Evolutionary conservation across 2,329 filamentous ascomycete species (phyloP), one percentile per base, ranked within the genome.

Genomic region (Ramichloridium luteum): DNA sequence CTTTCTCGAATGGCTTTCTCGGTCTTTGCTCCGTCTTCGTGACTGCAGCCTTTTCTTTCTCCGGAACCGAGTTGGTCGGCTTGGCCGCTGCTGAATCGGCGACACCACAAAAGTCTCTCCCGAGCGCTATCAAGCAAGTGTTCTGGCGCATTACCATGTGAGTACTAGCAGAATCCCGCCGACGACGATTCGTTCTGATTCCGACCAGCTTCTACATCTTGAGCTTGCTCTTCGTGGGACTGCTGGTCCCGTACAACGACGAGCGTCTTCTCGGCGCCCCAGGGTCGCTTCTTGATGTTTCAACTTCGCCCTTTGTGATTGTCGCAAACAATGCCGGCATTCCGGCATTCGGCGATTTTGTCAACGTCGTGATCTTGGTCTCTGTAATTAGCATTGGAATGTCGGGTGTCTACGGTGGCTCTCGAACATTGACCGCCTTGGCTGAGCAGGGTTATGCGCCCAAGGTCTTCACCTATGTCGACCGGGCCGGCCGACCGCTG

Each of bases 311-410:
- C 2, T 94, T 94, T 54, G 86, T 94, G 47, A 92, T 94, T 48
- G 83, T 86, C 40, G 93, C 93, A 46, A 66, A 80, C 44, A 79
- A 85, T 40, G 46, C 46, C 13, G 79, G 82, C 6, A 92, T 94
- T 47, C 61, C 72, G 25, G 77, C 79, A 2, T 70, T 94, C 3
- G 83, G 84, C 2, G 86, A 80, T 0, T 70, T 94, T 32, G 92
- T 94, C 80, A 94, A 96, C 57, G 76, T 74, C n/a, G 84, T 94
- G 38, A 93, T 94, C 54, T 74, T 94, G 13, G 63, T 94, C 13
- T 92, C 83, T 1, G 86, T 94, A 37, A 85, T 85, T 36, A 94
- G 93, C 58, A 45, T 45, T n/a, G 42, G 42, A 25, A 29, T 45
- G 9, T 88, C 83, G 5, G 77, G 85, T 39, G 78, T 94, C 37